Percentiles rank a stretch among this genome's conserved stretches.
phyloP scores from a whole-genome alignment of 768 basidiomycete genomes.

The Cystoderma amianthinum region DNA sequence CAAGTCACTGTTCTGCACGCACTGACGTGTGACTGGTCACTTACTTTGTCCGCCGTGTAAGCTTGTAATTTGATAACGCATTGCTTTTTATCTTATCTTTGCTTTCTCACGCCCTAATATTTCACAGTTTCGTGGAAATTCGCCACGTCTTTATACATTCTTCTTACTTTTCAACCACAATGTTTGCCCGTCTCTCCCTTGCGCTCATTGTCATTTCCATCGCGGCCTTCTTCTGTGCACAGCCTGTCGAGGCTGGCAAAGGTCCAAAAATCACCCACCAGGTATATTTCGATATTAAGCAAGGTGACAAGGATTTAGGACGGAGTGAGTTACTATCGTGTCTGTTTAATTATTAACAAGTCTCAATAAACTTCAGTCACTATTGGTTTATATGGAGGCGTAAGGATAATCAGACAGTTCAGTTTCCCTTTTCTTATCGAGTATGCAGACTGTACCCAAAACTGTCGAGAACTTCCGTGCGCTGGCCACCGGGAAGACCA shows the following conservation, averaged over 20 bases:
- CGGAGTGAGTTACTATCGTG: constrained; percentile 44
- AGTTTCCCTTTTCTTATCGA: background rate
- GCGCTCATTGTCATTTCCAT: constrained; percentile 56
- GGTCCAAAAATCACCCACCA: constrained; percentile 88
- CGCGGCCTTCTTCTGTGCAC: constrained; percentile 64
- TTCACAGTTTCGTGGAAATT: background rate
- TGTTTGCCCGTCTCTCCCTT: constrained; percentile 60
- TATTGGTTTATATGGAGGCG: constrained; percentile 88
- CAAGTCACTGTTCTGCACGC: no score
- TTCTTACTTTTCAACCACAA: constrained; percentile 21
- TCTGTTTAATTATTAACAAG: constrained; percentile 7
- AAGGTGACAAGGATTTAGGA: constrained; percentile 83
- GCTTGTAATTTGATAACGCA: no score
- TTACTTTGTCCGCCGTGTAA: no score
- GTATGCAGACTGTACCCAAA: constrained; percentile 80
- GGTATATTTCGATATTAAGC: constrained; percentile 92
- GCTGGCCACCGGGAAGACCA: constrained; percentile 75
- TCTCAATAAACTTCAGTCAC: constrained; percentile 40
- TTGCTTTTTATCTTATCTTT: no score
- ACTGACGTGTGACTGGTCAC: no score
- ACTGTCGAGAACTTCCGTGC: constrained; percentile 98
- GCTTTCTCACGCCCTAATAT: constrained; percentile 1
- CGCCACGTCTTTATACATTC: constrained; percentile 4
- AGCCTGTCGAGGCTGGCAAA: constrained; percentile 74
- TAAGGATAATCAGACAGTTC: constrained; percentile 21